phyloP scores from a whole-genome alignment of 192 early-diverging fungal genomes.

The Coemansia sp. region DNA sequence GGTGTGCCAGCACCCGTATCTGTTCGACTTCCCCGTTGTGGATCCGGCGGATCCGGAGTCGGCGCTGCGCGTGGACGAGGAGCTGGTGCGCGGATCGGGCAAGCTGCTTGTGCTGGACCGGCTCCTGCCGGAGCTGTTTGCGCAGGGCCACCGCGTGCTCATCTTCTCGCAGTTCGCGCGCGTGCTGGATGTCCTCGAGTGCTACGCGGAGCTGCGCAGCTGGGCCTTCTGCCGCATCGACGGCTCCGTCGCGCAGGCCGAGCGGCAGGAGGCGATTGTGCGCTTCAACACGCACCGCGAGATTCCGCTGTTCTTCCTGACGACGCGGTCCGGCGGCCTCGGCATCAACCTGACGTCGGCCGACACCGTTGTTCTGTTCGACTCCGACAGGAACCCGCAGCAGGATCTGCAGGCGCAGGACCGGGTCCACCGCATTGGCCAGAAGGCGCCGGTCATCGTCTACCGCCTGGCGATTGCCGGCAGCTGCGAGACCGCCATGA shows the following conservation, averaged over 20 bases:
- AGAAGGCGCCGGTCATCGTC: conserved; percentile 86
- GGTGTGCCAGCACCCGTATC: conserved; percentile 94
- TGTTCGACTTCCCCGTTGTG: conserved; percentile 77
- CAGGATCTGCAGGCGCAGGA: conserved; percentile 96
- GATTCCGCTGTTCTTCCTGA: conserved; percentile 80
- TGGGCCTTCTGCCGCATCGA: conserved; percentile 90
- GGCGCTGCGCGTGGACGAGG: conserved; percentile 58
- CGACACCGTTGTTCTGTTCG: conserved; percentile 95
- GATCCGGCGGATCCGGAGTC: conserved; percentile 58
- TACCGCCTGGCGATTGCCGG: conserved; percentile 85
- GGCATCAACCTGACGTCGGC: conserved; percentile 97
- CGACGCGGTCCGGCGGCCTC: conserved; percentile 93
- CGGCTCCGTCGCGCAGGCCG: conserved; percentile 78
- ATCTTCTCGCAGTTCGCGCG: conserved; percentile 93
- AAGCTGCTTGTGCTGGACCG: conserved; percentile 87
- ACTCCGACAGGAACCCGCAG: conserved; percentile 99
- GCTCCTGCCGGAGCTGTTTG: conserved; percentile 76
- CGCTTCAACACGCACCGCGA: conserved; percentile 49
- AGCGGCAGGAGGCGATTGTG: conserved; percentile 66
- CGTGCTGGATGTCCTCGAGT: conserved; percentile 89
- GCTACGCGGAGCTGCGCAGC: conserved; percentile 76
- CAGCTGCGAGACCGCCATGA: conserved; percentile 82
- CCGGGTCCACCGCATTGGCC: conserved; percentile 95
- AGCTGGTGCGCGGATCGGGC: conserved; percentile 73
- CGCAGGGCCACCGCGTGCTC: conserved; percentile 85